phyloP scores from a whole-genome alignment of 2,329 filamentous ascomycete species.

The Botrytis tulipae region DNA sequence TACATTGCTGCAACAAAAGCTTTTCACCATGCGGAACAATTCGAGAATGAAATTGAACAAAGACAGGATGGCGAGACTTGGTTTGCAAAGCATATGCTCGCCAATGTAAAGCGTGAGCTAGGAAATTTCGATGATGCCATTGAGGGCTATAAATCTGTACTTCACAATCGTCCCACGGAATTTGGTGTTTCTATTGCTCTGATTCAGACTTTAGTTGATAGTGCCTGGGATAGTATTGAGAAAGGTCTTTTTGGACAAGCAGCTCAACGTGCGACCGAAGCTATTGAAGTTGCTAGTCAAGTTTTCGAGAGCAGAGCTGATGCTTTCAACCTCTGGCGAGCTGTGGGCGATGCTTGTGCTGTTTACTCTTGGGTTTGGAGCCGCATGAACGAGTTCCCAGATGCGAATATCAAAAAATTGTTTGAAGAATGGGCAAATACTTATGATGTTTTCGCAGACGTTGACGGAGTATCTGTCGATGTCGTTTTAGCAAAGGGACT shows the following conservation, averaged over 20 bases:
- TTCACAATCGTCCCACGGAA: slow-evolving; percentile 66
- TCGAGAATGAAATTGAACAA: slow-evolving; percentile 61
- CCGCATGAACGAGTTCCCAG: slow-evolving; percentile 61
- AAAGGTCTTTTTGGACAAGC: slow-evolving; percentile 86
- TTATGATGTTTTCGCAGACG: slow-evolving; percentile 62
- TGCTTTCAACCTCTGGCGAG: slow-evolving; percentile 95
- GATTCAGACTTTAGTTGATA: slow-evolving; percentile 84
- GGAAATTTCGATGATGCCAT: slow-evolving; percentile 88
- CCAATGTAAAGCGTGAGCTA: slow-evolving; percentile 88
- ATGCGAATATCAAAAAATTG: slow-evolving; percentile 55
- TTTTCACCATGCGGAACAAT: slow-evolving; percentile 76
- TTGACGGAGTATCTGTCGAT: slow-evolving; percentile 61
- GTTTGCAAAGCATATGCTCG: slow-evolving; percentile 97
- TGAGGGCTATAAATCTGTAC: slow-evolving; percentile 69
- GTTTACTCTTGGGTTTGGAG: slow-evolving; percentile 78
- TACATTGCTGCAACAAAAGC: slow-evolving; percentile 94
- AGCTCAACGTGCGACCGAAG: slow-evolving; percentile 64
- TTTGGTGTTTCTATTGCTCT: slow-evolving; percentile 85
- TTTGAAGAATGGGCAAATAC: slow-evolving; percentile 53
- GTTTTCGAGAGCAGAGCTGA: slow-evolving; percentile 61
- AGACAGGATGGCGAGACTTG: slow-evolving; percentile 68
- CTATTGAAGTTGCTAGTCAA: slow-evolving; percentile 63
- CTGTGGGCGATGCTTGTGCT: slow-evolving; percentile 82
- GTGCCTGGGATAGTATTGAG: slow-evolving; percentile 71
- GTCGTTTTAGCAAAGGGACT: slow-evolving; percentile 39